Evolutionary conservation across 169 alveolate genomes (phyloP).

Genomic region (Plasmodium yoelii): DNA sequence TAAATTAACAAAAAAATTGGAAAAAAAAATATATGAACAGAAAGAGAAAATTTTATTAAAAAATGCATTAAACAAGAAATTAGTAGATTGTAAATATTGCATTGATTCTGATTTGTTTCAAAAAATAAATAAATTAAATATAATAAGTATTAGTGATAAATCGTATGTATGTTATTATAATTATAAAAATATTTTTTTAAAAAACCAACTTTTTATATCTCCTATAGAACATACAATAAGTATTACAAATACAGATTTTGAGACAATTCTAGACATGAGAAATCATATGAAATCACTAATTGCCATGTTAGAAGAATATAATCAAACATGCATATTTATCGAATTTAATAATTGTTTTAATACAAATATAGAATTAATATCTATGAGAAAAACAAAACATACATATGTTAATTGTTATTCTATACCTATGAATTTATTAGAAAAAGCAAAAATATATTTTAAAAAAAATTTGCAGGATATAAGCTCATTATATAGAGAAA

Average conservation of each 20-base stretch:
- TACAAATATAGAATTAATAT: constrained; percentile 57
- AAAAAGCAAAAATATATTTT: constrained; percentile 71
- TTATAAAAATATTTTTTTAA: constrained; percentile 72
- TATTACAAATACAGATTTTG: constrained; percentile 69
- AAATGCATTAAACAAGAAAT: constrained; percentile 63
- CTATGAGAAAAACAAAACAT: constrained; percentile 73
- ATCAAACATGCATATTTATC: constrained; percentile 72
- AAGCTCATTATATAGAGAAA: constrained; percentile 76
- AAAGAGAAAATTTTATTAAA: constrained; percentile 36
- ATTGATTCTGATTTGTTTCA: constrained; percentile 60
- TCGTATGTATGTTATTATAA: constrained; percentile 76
- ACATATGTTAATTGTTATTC: constrained; percentile 73
- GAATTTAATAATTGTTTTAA: constrained; percentile 76
- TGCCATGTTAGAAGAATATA: constrained; percentile 69
- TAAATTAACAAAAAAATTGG: constrained; percentile 46
- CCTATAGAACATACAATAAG: constrained; percentile 76
- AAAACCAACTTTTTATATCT: constrained; percentile 67
- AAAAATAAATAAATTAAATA: constrained; percentile 72
- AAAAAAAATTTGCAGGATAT: constrained; percentile 75
- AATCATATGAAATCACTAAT: constrained; percentile 76
- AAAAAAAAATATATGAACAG: constrained; percentile 45
- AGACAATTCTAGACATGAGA: constrained; percentile 61
- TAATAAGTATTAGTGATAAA: constrained; percentile 67
- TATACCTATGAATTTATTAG: constrained; percentile 67
- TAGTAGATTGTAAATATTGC: constrained; percentile 74